These are phyloP conservation scores for Prillingera fragicola DNA, from an alignment of 1,284 basidiomycete genomes.

Conservation along the genomic window DNA sequence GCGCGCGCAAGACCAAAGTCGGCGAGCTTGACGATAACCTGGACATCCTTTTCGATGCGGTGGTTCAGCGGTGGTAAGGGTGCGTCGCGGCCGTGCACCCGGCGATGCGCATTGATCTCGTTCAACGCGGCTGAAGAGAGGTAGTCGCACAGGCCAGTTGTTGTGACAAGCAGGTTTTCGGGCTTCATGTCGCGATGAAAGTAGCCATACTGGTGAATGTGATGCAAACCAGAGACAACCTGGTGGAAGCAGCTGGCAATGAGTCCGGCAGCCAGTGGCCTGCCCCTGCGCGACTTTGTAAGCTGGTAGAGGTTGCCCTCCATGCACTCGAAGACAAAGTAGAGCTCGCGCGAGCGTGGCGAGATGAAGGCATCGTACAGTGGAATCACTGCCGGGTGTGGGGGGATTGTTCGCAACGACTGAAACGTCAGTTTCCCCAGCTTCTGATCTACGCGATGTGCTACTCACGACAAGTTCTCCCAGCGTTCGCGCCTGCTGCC, in stretches of 20 bases:
- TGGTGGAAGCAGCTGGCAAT: conserved; percentile 93
- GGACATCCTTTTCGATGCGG: conserved; percentile 77
- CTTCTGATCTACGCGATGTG: neutral
- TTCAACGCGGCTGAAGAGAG: conserved; percentile 52
- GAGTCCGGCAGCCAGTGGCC: conserved; percentile 88
- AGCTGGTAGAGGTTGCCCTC: conserved; percentile 99
- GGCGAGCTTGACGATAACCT: conserved; percentile 94
- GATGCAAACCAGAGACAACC: conserved; percentile 81
- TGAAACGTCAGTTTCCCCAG: conserved; percentile 43
- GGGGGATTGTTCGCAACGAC: conserved; percentile 89
- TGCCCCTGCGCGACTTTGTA: conserved; percentile 91
- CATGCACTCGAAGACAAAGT: conserved; percentile 99
- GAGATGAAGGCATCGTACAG: conserved; percentile 98
- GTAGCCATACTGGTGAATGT: conserved; percentile 88
- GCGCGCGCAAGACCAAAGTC: conserved; percentile 97
- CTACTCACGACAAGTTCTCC: conserved; percentile 85
- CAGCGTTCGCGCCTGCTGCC: conserved; percentile 91
- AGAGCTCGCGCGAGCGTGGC: conserved; percentile 86
- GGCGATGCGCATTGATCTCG: conserved; percentile 31
- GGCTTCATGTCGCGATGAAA: conserved; percentile 99
- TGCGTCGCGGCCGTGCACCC: conserved; percentile 1
- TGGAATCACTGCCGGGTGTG: conserved; percentile 96
- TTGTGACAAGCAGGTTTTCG: conserved; percentile 99
- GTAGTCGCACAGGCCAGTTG: conserved; percentile 92
- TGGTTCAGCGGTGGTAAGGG: conserved; percentile 1